Evolutionary conservation across 371 early-diverging fungal genomes (phyloP), one percentile per base, ranked within the genome.

Genomic region (Nematocida ausubeli): DNA sequence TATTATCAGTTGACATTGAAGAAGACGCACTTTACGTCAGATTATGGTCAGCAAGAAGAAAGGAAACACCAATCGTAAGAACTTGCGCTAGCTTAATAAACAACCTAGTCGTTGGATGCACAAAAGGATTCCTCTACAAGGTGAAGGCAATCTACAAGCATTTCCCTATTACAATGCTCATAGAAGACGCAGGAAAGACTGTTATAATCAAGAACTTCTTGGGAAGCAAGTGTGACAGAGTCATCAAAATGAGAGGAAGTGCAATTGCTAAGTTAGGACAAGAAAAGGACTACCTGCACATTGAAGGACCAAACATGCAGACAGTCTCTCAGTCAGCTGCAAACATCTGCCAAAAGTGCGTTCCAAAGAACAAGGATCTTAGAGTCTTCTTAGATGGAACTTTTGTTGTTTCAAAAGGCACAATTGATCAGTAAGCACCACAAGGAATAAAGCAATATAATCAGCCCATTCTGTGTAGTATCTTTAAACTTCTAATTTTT

Each of bases 61-160:
- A 95, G 92, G 95, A 96, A 88, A 88, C 92, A 83, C 94, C 94
- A 69, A 92, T 93, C 88, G 91, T 97, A 87, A 95, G 94, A 84
- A 97, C 98, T 65, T 91, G 95, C 82, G 90, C 92, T 86, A 92
- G 95, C 80, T 90, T 93, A 87, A 91, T 97, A 85, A 89, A 90
- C 88, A 99, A 97, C 91, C 90, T 95, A 91, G 93, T 96, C 87
- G 90, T 88, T 80, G 99, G 98, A 88, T 96, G 95, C 82, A 95
- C 95, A 86, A 92, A 92, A 88, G 99, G 98, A 70, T 97, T 91
- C 91, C 89, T 91, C 88, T 99, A 97, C 92, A 94, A 93, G 90
- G 90, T 97, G 92, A 95, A 96, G 84, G 94, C 92, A 84, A 97
- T 95, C 66, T 95, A 95, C 84, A 95, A 96, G 80, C 99, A 99